Evolutionary conservation across 2,329 filamentous ascomycete species (phyloP), one percentile per base, ranked within the genome.

Genomic region (Chaetomiaceae sp.): DNA sequence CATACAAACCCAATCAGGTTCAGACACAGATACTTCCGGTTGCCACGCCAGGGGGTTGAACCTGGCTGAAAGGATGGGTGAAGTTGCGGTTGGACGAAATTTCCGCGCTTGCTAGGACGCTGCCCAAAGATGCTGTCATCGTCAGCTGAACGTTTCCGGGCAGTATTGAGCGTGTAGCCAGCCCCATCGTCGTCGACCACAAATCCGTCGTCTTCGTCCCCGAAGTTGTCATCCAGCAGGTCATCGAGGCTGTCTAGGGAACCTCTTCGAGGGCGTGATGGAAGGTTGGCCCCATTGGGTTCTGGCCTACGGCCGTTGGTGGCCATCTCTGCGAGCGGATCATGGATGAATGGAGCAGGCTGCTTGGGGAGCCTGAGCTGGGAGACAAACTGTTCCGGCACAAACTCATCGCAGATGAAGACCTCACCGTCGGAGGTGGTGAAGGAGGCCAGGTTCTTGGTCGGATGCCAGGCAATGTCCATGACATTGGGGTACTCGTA

Each of bases 1-100:
- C 94, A 99, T 8, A 96, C 89, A 65, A 95, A 94, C 1, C 95
- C 94, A 48, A 91, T 89, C 54, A 99, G 74, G 66, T 97, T 97
- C 36, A 97, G 80, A 65, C 90, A 96, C 1, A 99, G 79, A 66
- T 99, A 96, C 66, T 92, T 89, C 58, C 94, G 80, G 68, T 96
- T 94, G 1, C 94, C 94, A 57, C 90, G 84, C 95, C 94, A 99
- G 0, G 92, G 92, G 0, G 94, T 99, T 49, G 90, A 91, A 1
- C 94, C 92, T 0, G 92, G 89, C 67, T 99, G 95, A 67, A 99
- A 95, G 2, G 92, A 74, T 48, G 86, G 82, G 62, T 99, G 95
- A 32, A 87, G 80, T 61, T 84, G 79, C 1, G 90, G 85, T 58
- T 82, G 62, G 48, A 71, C 61, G 7, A 80, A 63, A 43, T 76